These are phyloP conservation scores for Penstemon eatonii DNA, from an alignment of 257 asterid genomes.

Conservation along the genomic window DNA sequence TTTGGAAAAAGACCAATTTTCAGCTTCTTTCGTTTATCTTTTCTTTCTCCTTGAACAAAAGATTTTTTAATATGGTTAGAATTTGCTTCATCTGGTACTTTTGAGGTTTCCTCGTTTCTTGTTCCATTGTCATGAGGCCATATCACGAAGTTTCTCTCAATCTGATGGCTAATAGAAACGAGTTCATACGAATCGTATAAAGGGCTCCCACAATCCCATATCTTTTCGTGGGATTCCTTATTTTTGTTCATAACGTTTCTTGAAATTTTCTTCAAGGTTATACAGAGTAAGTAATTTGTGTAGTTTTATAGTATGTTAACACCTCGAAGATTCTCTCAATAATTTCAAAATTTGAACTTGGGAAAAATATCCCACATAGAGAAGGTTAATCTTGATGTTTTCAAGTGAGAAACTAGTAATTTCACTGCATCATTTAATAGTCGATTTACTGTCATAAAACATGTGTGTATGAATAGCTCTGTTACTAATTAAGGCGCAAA, in stretches of 20 bases:
- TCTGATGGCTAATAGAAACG: constrained; percentile 48
- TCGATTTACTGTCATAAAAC: constrained; percentile 9
- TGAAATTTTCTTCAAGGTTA: neutral
- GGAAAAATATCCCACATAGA: neutral
- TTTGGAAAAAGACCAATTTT: constrained; percentile 24
- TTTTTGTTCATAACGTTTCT: constrained; percentile 6
- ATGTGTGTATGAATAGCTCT: constrained; percentile 2
- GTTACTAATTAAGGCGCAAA: neutral
- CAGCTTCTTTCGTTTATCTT: constrained; percentile 24
- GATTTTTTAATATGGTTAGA: constrained; percentile 23
- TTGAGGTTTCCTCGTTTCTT: neutral
- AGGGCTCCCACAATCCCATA: constrained; percentile 70
- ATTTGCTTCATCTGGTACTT: neutral
- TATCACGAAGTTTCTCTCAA: constrained; percentile 50
- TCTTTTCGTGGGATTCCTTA: constrained; percentile 12
- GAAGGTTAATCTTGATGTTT: neutral
- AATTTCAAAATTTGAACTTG: constrained; percentile 18
- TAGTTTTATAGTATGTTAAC: neutral
- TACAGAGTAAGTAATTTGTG: neutral
- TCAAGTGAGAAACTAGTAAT: constrained; percentile 4
- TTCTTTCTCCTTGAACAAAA: constrained; percentile 26
- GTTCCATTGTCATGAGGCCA: constrained; percentile 44
- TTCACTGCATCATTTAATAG: constrained; percentile 19
- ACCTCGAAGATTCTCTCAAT: neutral
- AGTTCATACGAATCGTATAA: constrained; percentile 68